Conservation (phyloP, 1,284 basidiomycete species). For the Rhodotorula sp. region DNA sequence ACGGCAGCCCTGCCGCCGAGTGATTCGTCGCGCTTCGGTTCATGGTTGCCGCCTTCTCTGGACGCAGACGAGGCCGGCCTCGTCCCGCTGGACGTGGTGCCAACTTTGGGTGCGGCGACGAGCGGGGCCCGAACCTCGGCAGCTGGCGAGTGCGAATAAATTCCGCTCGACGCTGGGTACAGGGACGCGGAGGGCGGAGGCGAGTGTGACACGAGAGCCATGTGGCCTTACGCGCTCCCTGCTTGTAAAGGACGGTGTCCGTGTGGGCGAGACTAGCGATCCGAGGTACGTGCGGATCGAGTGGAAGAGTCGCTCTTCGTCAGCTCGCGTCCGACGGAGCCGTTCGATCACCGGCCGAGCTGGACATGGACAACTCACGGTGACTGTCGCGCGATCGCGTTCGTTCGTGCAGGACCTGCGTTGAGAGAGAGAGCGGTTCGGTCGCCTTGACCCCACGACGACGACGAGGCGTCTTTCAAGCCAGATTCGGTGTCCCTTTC, state of each 20-base stretch:
- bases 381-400: too few relatives aligned
- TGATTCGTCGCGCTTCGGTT: not conserved
- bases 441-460: too few relatives aligned
- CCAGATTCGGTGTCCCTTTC: too few relatives aligned
- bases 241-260: too few relatives aligned
- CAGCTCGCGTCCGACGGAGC: not conserved
- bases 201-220: slow-evolving; percentile 27
- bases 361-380: too few relatives aligned
- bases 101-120: not conserved
- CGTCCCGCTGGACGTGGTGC: not conserved
- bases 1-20: not conserved
- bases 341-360: too few relatives aligned
- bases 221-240: not conserved
- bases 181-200: slow-evolving; percentile 9
- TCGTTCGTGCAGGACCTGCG: too few relatives aligned
- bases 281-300: too few relatives aligned
- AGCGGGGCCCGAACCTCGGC: not conserved
- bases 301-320: not conserved
- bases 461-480: too few relatives aligned
- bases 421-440: too few relatives aligned
- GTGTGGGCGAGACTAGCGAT: too few relatives aligned
- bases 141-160: slow-evolving; percentile 7
- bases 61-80: not conserved
- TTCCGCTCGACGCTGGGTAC: not conserved
- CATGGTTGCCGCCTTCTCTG: not conserved